phyloP scores from a whole-genome alignment of 331 rosid genomes.

The Dryas integrifolia region DNA sequence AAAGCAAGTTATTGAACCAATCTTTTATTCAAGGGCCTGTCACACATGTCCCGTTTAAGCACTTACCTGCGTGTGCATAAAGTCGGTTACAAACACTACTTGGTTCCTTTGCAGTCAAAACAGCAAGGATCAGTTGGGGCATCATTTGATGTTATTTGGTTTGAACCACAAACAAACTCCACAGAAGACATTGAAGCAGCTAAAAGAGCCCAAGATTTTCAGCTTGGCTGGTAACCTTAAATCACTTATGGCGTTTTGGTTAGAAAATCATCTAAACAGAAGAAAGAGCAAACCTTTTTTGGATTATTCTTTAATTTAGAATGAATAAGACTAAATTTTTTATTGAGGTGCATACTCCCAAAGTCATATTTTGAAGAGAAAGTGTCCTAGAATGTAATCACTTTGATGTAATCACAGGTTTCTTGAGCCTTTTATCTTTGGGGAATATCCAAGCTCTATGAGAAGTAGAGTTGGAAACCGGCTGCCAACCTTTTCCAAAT shows the following conservation, averaged over 20 bases:
- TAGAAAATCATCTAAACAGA: no score
- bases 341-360: no score
- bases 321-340: no score
- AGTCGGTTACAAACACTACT: not conserved
- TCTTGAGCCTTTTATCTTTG: conserved; percentile 78
- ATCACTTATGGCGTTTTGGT: no score
- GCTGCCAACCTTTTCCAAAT: conserved; percentile 60
- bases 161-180: conserved; percentile 57
- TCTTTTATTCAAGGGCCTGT: not conserved
- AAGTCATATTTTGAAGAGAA: not conserved
- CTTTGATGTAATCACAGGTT: conserved; percentile 48
- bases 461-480: conserved; percentile 62
- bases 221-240: conserved; percentile 76
- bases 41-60: not conserved
- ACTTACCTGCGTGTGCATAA: not conserved
- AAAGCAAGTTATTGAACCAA: not conserved
- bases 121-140: conserved; percentile 78
- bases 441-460: conserved; percentile 89
- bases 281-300: no score
- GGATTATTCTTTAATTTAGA: no score
- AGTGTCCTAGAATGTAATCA: not conserved
- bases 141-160: conserved; percentile 89
- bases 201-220: conserved; percentile 89
- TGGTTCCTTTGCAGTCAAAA: conserved; percentile 33
- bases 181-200: conserved; percentile 66